Conservation (phyloP, 208 protist species). For the Leishmania mexicana region DNA sequence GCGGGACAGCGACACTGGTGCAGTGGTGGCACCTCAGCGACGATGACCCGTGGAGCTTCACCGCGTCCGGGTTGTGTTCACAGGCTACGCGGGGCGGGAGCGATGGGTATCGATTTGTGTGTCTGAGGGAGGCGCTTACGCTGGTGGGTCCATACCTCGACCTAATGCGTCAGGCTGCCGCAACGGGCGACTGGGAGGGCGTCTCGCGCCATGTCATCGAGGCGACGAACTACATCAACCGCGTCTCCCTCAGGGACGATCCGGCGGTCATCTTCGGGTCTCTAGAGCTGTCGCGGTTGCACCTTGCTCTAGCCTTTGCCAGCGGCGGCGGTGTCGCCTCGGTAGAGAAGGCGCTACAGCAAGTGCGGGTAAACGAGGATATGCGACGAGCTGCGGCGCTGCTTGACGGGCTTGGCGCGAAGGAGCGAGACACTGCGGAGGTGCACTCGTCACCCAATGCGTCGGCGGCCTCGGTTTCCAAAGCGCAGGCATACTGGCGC, state of each 20-base stretch:
- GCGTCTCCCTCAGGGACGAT: neutral
- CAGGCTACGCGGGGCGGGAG: neutral
- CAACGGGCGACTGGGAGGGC: conserved; percentile 17
- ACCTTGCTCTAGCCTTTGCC: conserved; percentile 21
- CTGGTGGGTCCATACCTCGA: conserved; percentile 27
- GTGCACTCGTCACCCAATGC: neutral
- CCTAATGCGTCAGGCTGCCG: conserved; percentile 23
- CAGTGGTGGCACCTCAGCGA: conserved; percentile 27
- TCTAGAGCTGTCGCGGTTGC: conserved; percentile 34
- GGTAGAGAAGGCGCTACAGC: conserved; percentile 5
- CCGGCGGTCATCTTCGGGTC: conserved; percentile 17
- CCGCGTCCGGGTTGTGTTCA: neutral
- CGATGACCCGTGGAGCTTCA: conserved; percentile 21
- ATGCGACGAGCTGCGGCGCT: conserved; percentile 20
- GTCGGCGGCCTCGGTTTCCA: neutral
- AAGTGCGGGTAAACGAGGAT: neutral
- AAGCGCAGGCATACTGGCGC: conserved; percentile 18
- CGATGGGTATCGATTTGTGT: conserved; percentile 15
- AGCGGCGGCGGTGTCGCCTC: conserved; percentile 11
- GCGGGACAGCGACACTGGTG: conserved; percentile 8
- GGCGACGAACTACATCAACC: neutral
- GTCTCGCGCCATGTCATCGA: neutral
- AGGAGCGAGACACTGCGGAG: conserved; percentile 12
- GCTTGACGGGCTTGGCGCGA: conserved; percentile 15
- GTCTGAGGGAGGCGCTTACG: conserved; percentile 12